Base-by-base conservation (phyloP, 2,329 filamentous ascomycete species). In the Aspergillus melleus region DNA sequence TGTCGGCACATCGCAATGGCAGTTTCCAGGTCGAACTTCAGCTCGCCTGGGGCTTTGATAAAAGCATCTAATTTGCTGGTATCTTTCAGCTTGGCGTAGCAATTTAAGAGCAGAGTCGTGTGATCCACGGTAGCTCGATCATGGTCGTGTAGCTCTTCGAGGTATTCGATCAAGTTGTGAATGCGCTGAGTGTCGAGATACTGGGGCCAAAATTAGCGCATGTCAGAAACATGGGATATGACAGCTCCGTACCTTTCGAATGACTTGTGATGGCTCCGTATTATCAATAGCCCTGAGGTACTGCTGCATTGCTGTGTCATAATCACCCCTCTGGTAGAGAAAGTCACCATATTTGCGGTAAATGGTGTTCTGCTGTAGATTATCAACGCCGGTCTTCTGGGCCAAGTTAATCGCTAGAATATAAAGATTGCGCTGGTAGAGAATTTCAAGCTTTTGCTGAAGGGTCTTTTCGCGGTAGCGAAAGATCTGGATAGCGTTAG, bases 301-400 rank as follows among this genome's bases (percentile, higher is more conserved):
- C 74, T 98, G 95, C 69, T 96, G 90, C 96, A 99, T 99, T n/a
- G 96, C 93, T 6, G 91, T 95, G 71, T 99, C 95, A 71, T 94
- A 99, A 71, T 97, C 93, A 4, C 90, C 92, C 70, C 96, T 96
- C 65, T 96, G 91, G 70, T 99, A 98, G 3, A 98, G 78, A 70
- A 94, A 91, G 73, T 99, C 95, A 12, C 94, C 95, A 74, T 96
- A 98, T 72, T 89, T 93, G 60, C 94, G 88, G 71, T 94, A 96
- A 60, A 99, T 99, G 59, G 90, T 82, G 69, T 96, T 97, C 68
- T 96, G 91, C 74, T 97, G 91, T 51, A 88, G 81, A 2, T 80
- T 77, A 73, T 93, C 91, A 69, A 97, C 84, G 1, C 92, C 91
- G 10, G 89, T 88, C 74, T 96, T 96, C 70, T 96, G 92, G 0